Evolutionary conservation across 106 monocot species (phyloP).

Genomic region (Allium fistulosum): DNA sequence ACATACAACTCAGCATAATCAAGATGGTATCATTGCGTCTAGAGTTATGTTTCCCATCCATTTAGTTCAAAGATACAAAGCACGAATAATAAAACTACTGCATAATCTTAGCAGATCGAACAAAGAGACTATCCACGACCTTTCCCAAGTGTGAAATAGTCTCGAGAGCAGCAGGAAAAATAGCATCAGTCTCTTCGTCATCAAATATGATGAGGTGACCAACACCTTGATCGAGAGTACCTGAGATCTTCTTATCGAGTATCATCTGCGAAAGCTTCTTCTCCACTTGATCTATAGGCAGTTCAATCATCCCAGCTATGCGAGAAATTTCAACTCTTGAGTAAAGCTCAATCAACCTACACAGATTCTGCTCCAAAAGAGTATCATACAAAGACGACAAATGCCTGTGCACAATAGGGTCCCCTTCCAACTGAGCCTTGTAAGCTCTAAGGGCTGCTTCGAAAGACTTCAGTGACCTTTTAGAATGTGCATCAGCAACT

Average conservation of each 20-base stretch:
- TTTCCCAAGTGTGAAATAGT: slow-evolving; percentile 81
- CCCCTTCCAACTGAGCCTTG: slow-evolving; percentile 83
- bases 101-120: slow-evolving; percentile 82
- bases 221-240: slow-evolving; percentile 82
- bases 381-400: slow-evolving; percentile 88
- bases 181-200: slow-evolving; percentile 59
- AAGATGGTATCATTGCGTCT: no score
- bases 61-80: not conserved
- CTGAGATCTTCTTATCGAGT: slow-evolving; percentile 94
- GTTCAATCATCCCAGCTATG: slow-evolving; percentile 74
- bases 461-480: slow-evolving; percentile 73
- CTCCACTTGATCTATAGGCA: slow-evolving; percentile 74
- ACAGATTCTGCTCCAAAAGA: slow-evolving; percentile 89
- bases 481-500: slow-evolving; percentile 81
- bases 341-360: slow-evolving; percentile 86
- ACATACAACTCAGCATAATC: no score
- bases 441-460: slow-evolving; percentile 72
- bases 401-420: slow-evolving; percentile 92
- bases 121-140: slow-evolving; percentile 91
- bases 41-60: not conserved
- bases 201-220: slow-evolving; percentile 86
- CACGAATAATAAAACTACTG: slow-evolving; percentile 12
- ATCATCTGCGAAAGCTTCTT: slow-evolving; percentile 95
- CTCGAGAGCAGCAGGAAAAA: slow-evolving; percentile 75
- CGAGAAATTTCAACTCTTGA: slow-evolving; percentile 79